phyloP scores from a whole-genome alignment of 2,329 filamentous ascomycete species.

The Zelopaecilomyces penicillatus region DNA sequence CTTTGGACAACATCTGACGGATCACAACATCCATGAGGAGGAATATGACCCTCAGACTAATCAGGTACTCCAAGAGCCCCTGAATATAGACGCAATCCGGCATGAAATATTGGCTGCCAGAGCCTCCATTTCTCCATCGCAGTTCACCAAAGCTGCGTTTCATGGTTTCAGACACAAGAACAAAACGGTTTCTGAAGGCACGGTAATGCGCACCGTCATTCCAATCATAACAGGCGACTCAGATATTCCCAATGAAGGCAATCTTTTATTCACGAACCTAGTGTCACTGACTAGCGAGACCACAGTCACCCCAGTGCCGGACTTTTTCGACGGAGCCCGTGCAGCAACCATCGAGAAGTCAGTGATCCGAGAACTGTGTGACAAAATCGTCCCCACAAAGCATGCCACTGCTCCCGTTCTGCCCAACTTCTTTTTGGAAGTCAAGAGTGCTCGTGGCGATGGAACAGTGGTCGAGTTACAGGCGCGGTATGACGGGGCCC shows the following conservation, averaged over 20 bases:
- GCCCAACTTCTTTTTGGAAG: no score
- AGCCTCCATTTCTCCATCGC: constrained; percentile 7
- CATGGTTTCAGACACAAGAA: constrained; percentile 1
- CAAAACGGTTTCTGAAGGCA: constrained; percentile 1
- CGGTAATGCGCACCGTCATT: constrained; percentile 1
- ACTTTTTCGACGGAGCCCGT: no score
- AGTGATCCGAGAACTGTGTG: no score
- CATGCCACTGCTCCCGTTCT: no score
- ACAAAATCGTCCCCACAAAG: no score
- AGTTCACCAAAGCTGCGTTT: constrained; percentile 1
- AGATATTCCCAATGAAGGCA: constrained; percentile 2
- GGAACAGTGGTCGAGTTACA: no score
- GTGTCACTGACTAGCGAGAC: no score
- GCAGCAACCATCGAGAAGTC: no score
- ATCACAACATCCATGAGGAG: constrained; percentile 5
- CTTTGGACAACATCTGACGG: constrained; percentile 7
- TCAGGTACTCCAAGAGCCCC: constrained; percentile 1
- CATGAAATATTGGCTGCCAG: not conserved
- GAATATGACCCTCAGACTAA: constrained; percentile 3
- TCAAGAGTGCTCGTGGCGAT: no score
- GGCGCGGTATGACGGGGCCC: no score
- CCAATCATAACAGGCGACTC: constrained; percentile 2
- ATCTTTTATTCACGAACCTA: constrained; percentile 1
- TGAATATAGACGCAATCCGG: constrained; percentile 2
- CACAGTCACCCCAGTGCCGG: no score